Evolutionary conservation across 768 basidiomycete species (phyloP), one percentile per base, ranked within the genome.

Genomic region (Plicaturopsis crispa): DNA sequence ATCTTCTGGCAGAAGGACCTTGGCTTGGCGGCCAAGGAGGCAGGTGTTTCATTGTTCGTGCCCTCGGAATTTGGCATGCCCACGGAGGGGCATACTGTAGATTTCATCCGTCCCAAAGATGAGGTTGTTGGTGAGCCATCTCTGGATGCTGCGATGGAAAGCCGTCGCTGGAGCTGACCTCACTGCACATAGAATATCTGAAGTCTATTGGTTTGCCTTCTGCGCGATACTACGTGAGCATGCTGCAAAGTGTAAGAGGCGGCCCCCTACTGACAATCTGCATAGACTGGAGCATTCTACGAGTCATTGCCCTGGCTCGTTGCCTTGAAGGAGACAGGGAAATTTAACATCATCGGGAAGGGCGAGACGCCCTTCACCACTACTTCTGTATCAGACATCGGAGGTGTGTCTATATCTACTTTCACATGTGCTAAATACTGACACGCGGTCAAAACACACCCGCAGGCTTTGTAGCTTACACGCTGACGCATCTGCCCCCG

Each of bases 31-130:
- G 59, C 65, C 17, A 62, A 60, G 39, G 48, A 47, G 24, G 63
- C 62, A 1, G 55, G 50, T 1, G 60, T 66, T n/a, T 58, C 59
- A 42, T 24, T 67, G 34, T 64, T 66, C 34, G 61, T 61, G n/a
- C 61, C 64, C 11, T 57, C 55, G n/a, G 65, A 66, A 38, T 66
- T 49, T 21, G 60, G 64, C 14, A 50, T 61, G 18, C 18, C 24
- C 22, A n/a, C 35, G 21, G n/a, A 17, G 18, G 21, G 35, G 14
- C 24, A 17, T 4, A 33, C 6, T 16, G 3, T 33, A n/a, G n/a
- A n/a, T n/a, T n/a, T n/a, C n/a, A n/a, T n/a, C n/a, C n/a, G n/a
- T n/a, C n/a, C n/a, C n/a, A n/a, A n/a, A n/a, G n/a, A n/a, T n/a
- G n/a, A n/a, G n/a, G n/a, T n/a, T n/a, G n/a, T n/a, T n/a, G n/a